A percentile compares a stretch with the other conserved stretches of the same genome.
These are phyloP conservation scores for Monosporascus sp. DNA, from an alignment of 2,329 filamentous ascomycete species.

Conservation along the genomic window DNA sequence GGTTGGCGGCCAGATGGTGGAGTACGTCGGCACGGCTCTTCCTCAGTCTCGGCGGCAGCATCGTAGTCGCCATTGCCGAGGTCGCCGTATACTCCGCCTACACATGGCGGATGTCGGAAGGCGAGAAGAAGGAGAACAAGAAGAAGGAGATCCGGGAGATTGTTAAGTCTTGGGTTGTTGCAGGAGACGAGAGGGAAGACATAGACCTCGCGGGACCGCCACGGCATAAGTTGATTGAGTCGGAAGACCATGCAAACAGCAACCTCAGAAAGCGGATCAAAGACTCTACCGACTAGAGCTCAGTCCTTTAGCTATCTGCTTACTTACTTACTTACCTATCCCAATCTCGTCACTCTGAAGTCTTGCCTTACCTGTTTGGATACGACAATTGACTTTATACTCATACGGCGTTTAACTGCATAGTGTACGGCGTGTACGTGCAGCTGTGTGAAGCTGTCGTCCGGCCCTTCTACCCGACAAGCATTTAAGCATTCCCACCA, in stretches of 20 bases:
- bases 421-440: too few species aligned
- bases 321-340: too few species aligned
- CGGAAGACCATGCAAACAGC: conserved; percentile 7
- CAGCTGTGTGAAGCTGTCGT: conserved; percentile 1
- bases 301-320: too few species aligned
- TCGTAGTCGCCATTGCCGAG: conserved; percentile 68
- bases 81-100: conserved; percentile 74
- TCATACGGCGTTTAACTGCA: too few species aligned
- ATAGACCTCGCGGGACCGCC: conserved; percentile 13
- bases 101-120: conserved; percentile 63
- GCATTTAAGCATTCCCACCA: too few species aligned
- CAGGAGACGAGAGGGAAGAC: conserved; percentile 27
- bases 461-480: conserved; percentile 1
- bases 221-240: background rate
- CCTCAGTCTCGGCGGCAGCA: conserved; percentile 63
- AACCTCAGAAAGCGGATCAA: conserved; percentile 16
- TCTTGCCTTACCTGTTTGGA: too few species aligned
- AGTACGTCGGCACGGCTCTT: conserved; percentile 63
- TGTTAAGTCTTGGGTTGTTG: conserved; percentile 65
- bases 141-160: conserved; percentile 63
- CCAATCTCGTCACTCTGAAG: too few species aligned
- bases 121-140: conserved; percentile 56
- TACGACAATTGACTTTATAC: too few species aligned
- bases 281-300: background rate
- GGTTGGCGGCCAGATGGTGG: conserved; percentile 75